Percentiles rank a stretch among this genome's conserved stretches.
Conservation (phyloP, 495 filamentous ascomycete genomes). For the Neohortaea acidophila region DNA sequence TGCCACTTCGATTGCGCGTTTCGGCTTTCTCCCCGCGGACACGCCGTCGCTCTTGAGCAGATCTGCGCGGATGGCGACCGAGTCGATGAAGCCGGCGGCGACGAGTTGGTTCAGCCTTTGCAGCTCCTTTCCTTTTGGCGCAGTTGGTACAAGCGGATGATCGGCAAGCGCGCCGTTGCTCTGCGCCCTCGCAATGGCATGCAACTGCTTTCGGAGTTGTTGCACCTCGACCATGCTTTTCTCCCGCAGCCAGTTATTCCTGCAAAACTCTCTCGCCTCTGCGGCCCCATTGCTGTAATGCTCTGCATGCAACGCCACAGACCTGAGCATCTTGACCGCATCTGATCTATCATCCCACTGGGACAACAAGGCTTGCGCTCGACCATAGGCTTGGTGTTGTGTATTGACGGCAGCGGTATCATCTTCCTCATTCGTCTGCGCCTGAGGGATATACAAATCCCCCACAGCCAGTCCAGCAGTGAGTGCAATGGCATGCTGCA, state of each 20-base stretch:
- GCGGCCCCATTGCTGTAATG: constrained; percentile 35
- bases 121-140: constrained; percentile 53
- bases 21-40: constrained; percentile 53
- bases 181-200: constrained; percentile 53
- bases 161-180: constrained; percentile 28
- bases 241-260: constrained; percentile 62
- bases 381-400: constrained; percentile 53
- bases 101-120: constrained; percentile 80
- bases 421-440: constrained; percentile 41
- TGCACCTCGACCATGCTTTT: constrained; percentile 77
- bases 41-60: constrained; percentile 46
- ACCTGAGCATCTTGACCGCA: constrained; percentile 77
- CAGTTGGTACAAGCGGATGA: constrained; percentile 26
- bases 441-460: constrained; percentile 76
- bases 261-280: constrained; percentile 45
- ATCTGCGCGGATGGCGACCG: constrained; percentile 87
- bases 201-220: constrained; percentile 69
- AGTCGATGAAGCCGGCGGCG: constrained; percentile 86
- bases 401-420: constrained; percentile 39
- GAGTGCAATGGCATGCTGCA: constrained; percentile 76
- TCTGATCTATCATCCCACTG: constrained; percentile 71
- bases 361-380: constrained; percentile 62
- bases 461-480: constrained; percentile 78
- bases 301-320: constrained; percentile 68
- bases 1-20: constrained; percentile 71